These are phyloP conservation scores for Aspergillus brunneoviolaceus DNA, from an alignment of 2,329 filamentous ascomycete genomes.

Conservation along the genomic window DNA sequence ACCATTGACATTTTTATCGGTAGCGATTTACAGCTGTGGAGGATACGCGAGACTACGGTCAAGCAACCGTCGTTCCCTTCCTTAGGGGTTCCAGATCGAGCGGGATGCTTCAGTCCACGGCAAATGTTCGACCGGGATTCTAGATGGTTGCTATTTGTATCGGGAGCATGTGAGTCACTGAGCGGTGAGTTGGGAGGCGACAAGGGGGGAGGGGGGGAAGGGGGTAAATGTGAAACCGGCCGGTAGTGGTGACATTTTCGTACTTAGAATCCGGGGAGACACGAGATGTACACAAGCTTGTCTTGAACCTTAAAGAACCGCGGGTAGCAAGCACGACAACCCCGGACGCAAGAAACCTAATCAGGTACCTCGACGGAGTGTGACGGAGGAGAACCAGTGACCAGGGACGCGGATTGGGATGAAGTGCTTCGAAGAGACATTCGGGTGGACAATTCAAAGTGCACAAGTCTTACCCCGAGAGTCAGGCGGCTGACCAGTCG, in stretches of 20 bases:
- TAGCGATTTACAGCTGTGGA: background rate
- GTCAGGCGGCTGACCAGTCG: slow-evolving; percentile 14
- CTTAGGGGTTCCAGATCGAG: background rate
- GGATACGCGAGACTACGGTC: background rate
- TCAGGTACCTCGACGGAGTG: slow-evolving; percentile 4
- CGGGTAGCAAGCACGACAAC: background rate
- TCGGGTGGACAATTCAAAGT: background rate
- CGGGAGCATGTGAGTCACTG: background rate
- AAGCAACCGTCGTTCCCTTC: background rate
- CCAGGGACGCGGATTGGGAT: background rate
- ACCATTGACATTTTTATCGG: background rate
- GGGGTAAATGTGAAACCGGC: background rate
- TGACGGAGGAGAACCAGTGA: background rate
- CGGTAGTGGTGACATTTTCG: background rate
- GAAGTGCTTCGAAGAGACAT: background rate
- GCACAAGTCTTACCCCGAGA: background rate
- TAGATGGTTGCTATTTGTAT: background rate
- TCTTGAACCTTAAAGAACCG: slow-evolving; percentile 3
- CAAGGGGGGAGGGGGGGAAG: background rate
- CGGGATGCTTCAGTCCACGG: background rate
- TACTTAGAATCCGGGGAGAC: background rate
- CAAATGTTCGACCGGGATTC: background rate
- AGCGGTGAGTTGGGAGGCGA: background rate
- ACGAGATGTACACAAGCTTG: slow-evolving; percentile 1
- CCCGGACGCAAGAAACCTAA: slow-evolving; percentile 1